Evolutionary conservation across 345 rosid genomes (phyloP), one percentile per base, ranked within the genome.

Genomic region (Linum trigynum): DNA sequence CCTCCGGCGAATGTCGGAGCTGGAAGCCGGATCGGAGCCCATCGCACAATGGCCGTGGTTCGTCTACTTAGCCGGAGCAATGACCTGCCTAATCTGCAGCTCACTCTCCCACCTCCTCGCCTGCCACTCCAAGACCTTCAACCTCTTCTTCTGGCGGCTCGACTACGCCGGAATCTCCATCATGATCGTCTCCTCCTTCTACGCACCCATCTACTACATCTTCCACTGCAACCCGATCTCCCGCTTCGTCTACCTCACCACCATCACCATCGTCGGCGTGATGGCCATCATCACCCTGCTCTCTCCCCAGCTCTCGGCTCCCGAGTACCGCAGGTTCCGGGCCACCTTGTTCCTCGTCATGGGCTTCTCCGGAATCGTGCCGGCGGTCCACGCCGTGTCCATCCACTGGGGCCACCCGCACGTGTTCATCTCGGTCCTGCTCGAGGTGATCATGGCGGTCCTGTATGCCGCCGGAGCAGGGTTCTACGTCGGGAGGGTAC

Each of bases 161-260:
- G 96, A 94, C 77, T 94, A 94, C 2, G 92, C 97, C 0, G 99
- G 99, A 56, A 94, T 94, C 76, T 90, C 95, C 42, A 81, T 88
- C 55, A 88, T 90, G 97, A 90, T 94, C 6, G 85, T 94, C 71
- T 86, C 80, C 65, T 90, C 99, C 14, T 94, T 90, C 85, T 85
- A 84, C 23, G 95, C 92, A 35, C 97, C 97, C 2, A 72, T 94
- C 77, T 94, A 94, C 68, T 94, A 94, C 60, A 79, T 81, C 41
- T 94, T 94, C 86, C 80, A 77, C 56, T 86, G 99, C 78, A 79
- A 86, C 70, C 85, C 92, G 3, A 63, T 77, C 55, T 66, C 87
- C 12, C 77, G 83, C 4, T 58, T 87, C 79, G 60, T 90, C 68
- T 88, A 91, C 71, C 89, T 94, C 43, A 69, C 89, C 7, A 73